Evolutionary conservation across 805 yeast species (phyloP), one percentile per base, ranked within the genome.

Genomic region (Schwanniomyces sp.): DNA sequence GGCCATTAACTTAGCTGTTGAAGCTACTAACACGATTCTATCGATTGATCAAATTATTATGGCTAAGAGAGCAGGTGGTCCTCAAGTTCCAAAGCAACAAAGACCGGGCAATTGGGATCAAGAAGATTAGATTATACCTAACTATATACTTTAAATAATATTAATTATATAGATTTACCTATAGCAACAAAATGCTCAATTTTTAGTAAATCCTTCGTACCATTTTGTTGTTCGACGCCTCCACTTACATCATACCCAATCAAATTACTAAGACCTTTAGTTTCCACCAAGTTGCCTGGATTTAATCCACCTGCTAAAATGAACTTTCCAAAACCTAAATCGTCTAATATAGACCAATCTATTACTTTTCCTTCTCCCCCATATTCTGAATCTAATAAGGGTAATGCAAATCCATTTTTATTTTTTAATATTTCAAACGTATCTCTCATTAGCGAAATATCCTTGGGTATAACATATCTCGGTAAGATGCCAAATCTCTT

Each of bases 1-100:
- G 52, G 99, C 97, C 41, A 86, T 94, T 55, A 82, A 85, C 58
- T 85, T 94, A 53, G 98, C 99, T 14, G 91, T 97, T 3, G 98
- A 94, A 56, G 97, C 97, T 42, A 95, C 96, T 11, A 81, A 79
- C 52, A 94, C 98, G 5, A 86, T 91, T 45, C 77, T 91, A 53
- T 84, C 96, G 24, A 94, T 94, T 43, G 98, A 94, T 67, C 98
- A 92, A 78, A 92, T 92, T 61, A 94, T 92, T 64, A 94, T 92
- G 94, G 98, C 99, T 40, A 92, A 92, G 81, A 84, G 97, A 66
- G 97, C 98, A 2, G 99, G 99, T 55, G 99, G 99, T 18, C 99
- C 99, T 42, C 84, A 75, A 28, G 85, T 91, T 80, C 97, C 97
- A 29, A 57, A 66, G 56, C 64, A 71, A 58, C 95, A 88, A 63